Evolutionary conservation across 495 filamentous ascomycete species (phyloP).

Genomic region (Pyrenula massariospora): DNA sequence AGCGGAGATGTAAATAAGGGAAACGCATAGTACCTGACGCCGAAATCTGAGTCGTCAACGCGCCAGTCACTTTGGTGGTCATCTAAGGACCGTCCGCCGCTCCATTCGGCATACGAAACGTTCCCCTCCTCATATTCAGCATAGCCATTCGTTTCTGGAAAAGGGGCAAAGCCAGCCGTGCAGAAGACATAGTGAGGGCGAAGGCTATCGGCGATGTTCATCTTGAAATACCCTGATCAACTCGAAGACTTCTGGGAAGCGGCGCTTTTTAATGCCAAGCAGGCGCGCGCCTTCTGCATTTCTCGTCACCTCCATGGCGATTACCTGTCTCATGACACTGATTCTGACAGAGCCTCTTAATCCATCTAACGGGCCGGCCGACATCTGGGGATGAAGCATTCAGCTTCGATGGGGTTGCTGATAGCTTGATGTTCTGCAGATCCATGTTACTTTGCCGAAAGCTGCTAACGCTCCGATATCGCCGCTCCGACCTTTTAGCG

Average conservation of each 20-base stretch:
- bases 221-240: background rate
- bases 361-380: background rate
- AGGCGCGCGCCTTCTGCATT: background rate
- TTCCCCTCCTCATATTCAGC: background rate
- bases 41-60: background rate
- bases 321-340: no score
- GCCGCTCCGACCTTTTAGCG: background rate
- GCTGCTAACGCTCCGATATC: no score
- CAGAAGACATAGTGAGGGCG: background rate
- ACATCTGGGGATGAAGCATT: background rate
- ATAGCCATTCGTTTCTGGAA: background rate
- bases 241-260: background rate
- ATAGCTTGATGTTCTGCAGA: no score
- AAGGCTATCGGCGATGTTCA: background rate
- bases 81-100: background rate
- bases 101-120: background rate
- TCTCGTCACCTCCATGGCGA: no score
- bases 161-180: background rate
- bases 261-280: background rate
- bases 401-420: no score
- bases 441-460: no score
- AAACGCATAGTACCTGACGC: background rate
- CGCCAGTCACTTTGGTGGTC: background rate
- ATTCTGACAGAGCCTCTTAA: background rate
- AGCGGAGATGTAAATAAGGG: background rate